These are phyloP conservation scores for Excoecaria cochinchinensis DNA, from an alignment of 345 rosid genomes.

Conservation along the genomic window DNA sequence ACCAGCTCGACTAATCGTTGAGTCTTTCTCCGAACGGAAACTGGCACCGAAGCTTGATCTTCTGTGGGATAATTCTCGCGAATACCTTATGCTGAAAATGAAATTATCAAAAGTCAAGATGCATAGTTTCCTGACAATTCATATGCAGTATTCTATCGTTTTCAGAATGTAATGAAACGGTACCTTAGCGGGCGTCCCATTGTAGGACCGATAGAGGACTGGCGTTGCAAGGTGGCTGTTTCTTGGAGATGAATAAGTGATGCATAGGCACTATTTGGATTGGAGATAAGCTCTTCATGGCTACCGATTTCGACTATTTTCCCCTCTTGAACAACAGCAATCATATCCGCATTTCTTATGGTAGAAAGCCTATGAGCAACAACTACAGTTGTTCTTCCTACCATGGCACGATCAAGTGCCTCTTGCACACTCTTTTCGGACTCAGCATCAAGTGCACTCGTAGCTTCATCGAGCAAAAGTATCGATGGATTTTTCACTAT, in stretches of 20 bases:
- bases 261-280: constrained; percentile 61
- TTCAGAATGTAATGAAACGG: not conserved
- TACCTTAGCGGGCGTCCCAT: constrained; percentile 70
- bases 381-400: constrained; percentile 86
- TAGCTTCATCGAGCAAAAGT: constrained; percentile 92
- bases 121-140: not conserved
- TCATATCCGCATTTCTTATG: constrained; percentile 79
- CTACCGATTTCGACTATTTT: constrained; percentile 84
- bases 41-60: constrained; percentile 67
- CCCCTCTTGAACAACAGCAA: constrained; percentile 78
- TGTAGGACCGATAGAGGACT: constrained; percentile 56
- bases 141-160: too few species aligned
- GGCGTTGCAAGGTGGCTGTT: constrained; percentile 55
- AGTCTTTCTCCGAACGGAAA: constrained; percentile 82
- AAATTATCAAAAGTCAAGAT: not conserved
- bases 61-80: constrained; percentile 65
- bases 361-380: constrained; percentile 96
- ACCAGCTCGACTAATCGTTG: constrained; percentile 39
- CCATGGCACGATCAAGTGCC: constrained; percentile 90
- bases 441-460: constrained; percentile 92
- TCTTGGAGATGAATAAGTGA: constrained; percentile 84
- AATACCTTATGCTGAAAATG: constrained; percentile 46
- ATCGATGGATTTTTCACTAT: constrained; percentile 84
- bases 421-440: constrained; percentile 95
- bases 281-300: constrained; percentile 77